Percentiles rank a stretch among this genome's conserved stretches.
Evolutionary conservation across 2,329 filamentous ascomycete species (phyloP).

Genomic region (Thyridium curvatum): DNA sequence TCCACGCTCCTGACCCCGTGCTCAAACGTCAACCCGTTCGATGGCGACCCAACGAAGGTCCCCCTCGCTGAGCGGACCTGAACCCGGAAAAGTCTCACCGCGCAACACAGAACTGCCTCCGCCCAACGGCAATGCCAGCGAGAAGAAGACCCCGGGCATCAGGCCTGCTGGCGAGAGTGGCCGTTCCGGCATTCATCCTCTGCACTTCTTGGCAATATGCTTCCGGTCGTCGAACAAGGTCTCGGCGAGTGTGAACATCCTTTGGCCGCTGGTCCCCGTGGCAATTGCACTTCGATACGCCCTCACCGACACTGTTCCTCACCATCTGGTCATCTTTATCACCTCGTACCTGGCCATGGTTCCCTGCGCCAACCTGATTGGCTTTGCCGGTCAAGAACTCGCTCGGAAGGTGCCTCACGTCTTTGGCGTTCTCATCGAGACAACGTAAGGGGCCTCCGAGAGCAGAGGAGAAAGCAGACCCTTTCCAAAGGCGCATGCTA

Average conservation of each 20-base stretch:
- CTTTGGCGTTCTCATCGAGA: slow-evolving; percentile 55
- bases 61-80: too few relatives aligned
- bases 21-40: too few relatives aligned
- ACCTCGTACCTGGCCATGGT: slow-evolving; percentile 74
- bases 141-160: slow-evolving; percentile 9
- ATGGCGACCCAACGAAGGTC: too few relatives aligned
- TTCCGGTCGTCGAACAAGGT: slow-evolving; percentile 57
- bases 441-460: slow-evolving; percentile 33
- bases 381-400: slow-evolving; percentile 67
- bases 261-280: slow-evolving; percentile 70
- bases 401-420: slow-evolving; percentile 72
- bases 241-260: slow-evolving; percentile 60
- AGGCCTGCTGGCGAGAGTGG: slow-evolving; percentile 57
- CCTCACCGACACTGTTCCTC: slow-evolving; percentile 16
- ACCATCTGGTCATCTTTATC: slow-evolving; percentile 59
- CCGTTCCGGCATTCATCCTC: slow-evolving; percentile 56
- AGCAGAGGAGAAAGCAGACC: too few relatives aligned
- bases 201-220: slow-evolving; percentile 57
- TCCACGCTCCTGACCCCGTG: too few relatives aligned
- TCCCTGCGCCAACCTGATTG: slow-evolving; percentile 68
- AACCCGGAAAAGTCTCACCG: too few relatives aligned
- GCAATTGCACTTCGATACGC: slow-evolving; percentile 56
- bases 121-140: too few relatives aligned
- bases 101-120: too few relatives aligned
- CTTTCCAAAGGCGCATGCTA: background rate